A percentile compares a stretch with the other conserved stretches of the same genome.
Evolutionary conservation across 345 rosid species (phyloP).

Genomic region (Linum usitatissimum): DNA sequence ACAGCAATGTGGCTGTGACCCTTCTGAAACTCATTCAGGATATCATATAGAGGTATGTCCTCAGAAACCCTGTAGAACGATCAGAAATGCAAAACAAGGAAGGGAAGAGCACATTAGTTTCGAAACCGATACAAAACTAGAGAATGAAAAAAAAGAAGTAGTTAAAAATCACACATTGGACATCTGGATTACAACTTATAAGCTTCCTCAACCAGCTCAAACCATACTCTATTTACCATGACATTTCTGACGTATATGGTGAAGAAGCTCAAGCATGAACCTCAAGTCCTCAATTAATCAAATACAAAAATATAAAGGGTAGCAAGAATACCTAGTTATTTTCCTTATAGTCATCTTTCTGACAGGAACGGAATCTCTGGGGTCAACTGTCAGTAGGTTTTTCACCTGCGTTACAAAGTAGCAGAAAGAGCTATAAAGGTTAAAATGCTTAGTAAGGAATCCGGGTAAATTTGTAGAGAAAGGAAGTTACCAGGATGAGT

Average conservation of each 20-base stretch:
- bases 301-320: background rate
- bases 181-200: too few relatives aligned
- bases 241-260: background rate
- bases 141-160: too few relatives aligned
- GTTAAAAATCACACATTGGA: too few relatives aligned
- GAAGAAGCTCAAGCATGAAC: background rate
- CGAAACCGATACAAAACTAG: too few relatives aligned
- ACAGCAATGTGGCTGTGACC: conserved; percentile 97
- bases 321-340: conserved; percentile 57
- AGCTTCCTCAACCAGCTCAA: too few relatives aligned
- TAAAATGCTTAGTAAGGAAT: background rate
- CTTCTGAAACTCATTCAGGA: conserved; percentile 89
- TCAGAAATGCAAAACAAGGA: conserved; percentile 11
- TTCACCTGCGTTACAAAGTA: conserved; percentile 43
- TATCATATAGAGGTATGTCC: conserved; percentile 80
- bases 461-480: background rate
- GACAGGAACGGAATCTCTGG: conserved; percentile 54
- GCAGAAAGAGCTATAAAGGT: background rate
- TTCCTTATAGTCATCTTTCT: conserved; percentile 79
- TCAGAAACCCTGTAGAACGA: conserved; percentile 55
- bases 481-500: conserved; percentile 56
- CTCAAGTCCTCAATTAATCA: background rate
- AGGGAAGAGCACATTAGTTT: too few relatives aligned
- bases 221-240: too few relatives aligned
- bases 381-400: conserved; percentile 78